phyloP scores from a whole-genome alignment of 1,139 yeast species.

The Petasospora fabianii region DNA sequence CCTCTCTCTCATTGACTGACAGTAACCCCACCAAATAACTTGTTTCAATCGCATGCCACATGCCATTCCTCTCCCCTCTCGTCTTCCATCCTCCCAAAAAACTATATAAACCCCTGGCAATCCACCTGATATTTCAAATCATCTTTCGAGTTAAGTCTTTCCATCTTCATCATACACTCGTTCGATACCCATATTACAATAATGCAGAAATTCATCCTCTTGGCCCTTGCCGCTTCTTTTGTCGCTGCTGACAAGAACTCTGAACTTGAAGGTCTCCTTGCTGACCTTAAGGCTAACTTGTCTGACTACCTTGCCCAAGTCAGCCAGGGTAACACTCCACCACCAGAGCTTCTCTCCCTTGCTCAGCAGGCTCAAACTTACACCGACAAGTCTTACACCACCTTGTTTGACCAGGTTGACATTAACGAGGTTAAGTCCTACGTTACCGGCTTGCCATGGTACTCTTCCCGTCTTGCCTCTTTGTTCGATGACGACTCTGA shows the following conservation, averaged over 20 bases:
- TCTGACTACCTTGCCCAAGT: slow-evolving; percentile 30
- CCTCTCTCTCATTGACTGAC: too few species aligned
- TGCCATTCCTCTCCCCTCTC: too few species aligned
- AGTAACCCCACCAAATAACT: too few species aligned
- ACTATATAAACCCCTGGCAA: not conserved
- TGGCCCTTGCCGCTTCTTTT: slow-evolving; percentile 10
- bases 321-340: slow-evolving; percentile 24
- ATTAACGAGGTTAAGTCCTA: slow-evolving; percentile 31
- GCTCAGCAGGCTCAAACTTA: slow-evolving; percentile 36
- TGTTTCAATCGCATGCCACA: too few species aligned
- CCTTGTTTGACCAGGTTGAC: slow-evolving; percentile 30
- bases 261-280: slow-evolving; percentile 12
- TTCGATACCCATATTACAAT: slow-evolving; percentile 3
- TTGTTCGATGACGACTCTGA: slow-evolving; percentile 27
- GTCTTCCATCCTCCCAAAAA: too few species aligned
- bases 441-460: slow-evolving; percentile 42
- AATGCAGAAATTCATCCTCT: slow-evolving; percentile 6
- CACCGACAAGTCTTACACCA: slow-evolving; percentile 40
- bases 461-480: slow-evolving; percentile 35
- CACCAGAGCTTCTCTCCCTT: slow-evolving; percentile 32
- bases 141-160: not conserved
- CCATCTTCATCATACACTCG: not conserved
- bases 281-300: slow-evolving; percentile 30
- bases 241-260: slow-evolving; percentile 9
- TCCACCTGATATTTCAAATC: not conserved